phyloP scores from a whole-genome alignment of 176 grass and related monocot genomes.

The Oryza nivara region DNA sequence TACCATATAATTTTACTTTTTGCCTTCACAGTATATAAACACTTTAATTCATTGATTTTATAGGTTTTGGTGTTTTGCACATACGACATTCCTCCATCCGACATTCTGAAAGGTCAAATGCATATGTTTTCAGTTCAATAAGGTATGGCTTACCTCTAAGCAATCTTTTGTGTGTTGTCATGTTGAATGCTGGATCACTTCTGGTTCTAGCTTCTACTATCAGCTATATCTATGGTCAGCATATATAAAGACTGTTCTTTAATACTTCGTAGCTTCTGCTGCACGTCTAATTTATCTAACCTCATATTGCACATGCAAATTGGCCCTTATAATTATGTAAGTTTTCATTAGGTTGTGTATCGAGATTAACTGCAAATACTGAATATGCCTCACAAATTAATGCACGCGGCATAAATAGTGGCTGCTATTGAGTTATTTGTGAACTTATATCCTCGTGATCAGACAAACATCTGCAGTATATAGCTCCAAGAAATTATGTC shows the following conservation, averaged over 20 bases:
- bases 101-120: slow-evolving; percentile 28
- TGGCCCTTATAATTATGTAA: background rate
- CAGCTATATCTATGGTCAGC: slow-evolving; percentile 4
- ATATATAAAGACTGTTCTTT: slow-evolving; percentile 10
- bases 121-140: slow-evolving; percentile 41
- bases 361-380: background rate
- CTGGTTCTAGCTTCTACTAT: slow-evolving; percentile 1
- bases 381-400: background rate
- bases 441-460: background rate
- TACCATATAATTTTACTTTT: slow-evolving; percentile 19
- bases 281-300: background rate
- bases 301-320: background rate
- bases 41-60: slow-evolving; percentile 29
- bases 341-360: background rate
- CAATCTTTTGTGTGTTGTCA: background rate
- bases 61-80: slow-evolving; percentile 28
- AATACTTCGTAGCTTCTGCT: background rate
- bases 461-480: background rate
- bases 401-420: background rate
- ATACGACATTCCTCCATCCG: slow-evolving; percentile 28
- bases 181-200: slow-evolving; percentile 8
- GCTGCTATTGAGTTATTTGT: background rate
- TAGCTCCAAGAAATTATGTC: background rate
- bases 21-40: background rate
- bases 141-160: slow-evolving; percentile 27